These are phyloP conservation scores for Ceratocystis alfenasii DNA, from an alignment of 2,329 filamentous ascomycete genomes.

Conservation along the genomic window DNA sequence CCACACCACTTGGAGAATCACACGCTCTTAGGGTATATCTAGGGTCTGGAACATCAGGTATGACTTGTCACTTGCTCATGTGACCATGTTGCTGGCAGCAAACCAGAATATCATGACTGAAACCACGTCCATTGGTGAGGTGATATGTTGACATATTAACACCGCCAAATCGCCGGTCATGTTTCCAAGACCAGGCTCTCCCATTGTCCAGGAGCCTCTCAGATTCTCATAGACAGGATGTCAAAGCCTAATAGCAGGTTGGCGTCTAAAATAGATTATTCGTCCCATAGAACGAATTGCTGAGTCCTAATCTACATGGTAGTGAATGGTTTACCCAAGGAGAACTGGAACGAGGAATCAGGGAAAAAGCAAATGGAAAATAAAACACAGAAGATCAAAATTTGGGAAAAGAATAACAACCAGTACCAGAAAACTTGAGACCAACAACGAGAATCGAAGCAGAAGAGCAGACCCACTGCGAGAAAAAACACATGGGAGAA, in stretches of 20 bases:
- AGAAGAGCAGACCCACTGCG: not conserved
- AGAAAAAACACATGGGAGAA: not conserved
- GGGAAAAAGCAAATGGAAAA: not conserved
- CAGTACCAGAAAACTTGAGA: not conserved
- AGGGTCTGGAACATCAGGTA: not conserved
- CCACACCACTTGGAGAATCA: not conserved
- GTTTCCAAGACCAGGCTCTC: too few species aligned
- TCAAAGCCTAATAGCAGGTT: too few species aligned
- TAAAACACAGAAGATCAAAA: not conserved
- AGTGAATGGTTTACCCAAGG: not conserved
- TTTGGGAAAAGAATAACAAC: not conserved
- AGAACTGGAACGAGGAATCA: not conserved
- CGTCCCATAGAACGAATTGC: too few species aligned
- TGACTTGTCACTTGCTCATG: not conserved
- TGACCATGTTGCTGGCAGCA: not conserved
- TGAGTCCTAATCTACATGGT: not conserved
- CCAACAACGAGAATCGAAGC: constrained; percentile 1
- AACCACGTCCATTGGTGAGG: too few species aligned
- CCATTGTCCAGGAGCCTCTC: too few species aligned
- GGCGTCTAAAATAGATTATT: too few species aligned
- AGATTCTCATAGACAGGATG: too few species aligned
- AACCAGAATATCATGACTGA: too few species aligned
- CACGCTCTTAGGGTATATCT: not conserved
- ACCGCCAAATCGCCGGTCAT: too few species aligned
- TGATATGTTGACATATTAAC: too few species aligned